These are phyloP conservation scores for Ailanthus altissimus DNA, from an alignment of 345 rosid species.

Conservation along the genomic window DNA sequence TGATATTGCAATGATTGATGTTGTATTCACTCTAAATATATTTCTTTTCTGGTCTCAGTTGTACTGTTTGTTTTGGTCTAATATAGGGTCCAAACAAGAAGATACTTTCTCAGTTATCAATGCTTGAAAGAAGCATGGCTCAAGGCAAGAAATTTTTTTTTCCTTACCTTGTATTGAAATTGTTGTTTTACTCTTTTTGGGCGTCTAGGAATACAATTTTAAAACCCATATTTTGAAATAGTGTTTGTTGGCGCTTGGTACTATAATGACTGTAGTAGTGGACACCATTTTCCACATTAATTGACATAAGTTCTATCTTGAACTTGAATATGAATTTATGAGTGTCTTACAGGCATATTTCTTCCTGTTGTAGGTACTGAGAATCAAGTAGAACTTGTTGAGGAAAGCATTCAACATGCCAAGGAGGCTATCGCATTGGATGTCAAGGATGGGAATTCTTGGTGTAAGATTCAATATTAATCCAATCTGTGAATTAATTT, in stretches of 20 bases:
- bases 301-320: neutral
- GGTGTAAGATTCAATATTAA: constrained; percentile 56
- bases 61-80: constrained; percentile 13
- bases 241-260: neutral
- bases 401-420: constrained; percentile 70
- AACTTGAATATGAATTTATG: neutral
- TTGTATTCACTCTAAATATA: neutral
- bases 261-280: neutral
- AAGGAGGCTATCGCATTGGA: constrained; percentile 72
- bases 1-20: neutral
- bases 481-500: neutral
- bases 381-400: constrained; percentile 54
- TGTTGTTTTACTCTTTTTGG: constrained; percentile 5
- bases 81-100: constrained; percentile 66
- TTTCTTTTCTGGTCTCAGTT: constrained; percentile 3
- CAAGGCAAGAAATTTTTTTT: constrained; percentile 49
- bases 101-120: constrained; percentile 67
- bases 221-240: neutral
- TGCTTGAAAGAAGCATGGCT: constrained; percentile 76
- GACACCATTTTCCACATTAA: neutral
- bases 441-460: constrained; percentile 76
- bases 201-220: neutral
- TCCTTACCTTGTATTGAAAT: neutral
- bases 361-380: constrained; percentile 44
- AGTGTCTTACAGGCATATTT: constrained; percentile 10